Base-by-base conservation (phyloP, 2,329 filamentous ascomycete genomes). In the Ilyonectria destructans region DNA sequence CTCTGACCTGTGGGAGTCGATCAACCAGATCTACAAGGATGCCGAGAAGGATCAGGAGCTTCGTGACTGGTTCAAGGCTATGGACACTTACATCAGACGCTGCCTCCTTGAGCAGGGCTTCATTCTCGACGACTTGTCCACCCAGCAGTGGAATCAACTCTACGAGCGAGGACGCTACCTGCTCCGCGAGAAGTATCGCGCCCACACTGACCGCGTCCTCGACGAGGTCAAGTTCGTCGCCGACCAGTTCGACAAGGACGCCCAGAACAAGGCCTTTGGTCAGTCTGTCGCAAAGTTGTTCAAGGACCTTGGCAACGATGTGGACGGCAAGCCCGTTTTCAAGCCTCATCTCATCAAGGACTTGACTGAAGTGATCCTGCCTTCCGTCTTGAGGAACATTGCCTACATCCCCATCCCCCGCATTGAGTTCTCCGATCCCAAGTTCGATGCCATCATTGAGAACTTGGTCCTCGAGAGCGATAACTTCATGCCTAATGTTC, bases 391-490 rank as follows among this genome's bases (percentile, higher is more conserved):
- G 72, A 93, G 97, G 85, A 93, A 91, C 73, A 86, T 96, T 64
- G 92, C 94, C 69, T 99, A 99, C 81, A 89, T 99, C 15, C 95
- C 96, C 4, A 90, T 99, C 57, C 96, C 96, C 23, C 93, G 96
- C 63, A 97, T 99, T 68, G 96, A 99, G 84, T 96, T 95, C 78
- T 92, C 90, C 1, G 96, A 98, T 75, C 87, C 89, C 2, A 90
- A 92, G 86, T 86, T 97, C 58, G 96, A 99, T 81, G 92, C 92
- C 56, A 89, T 98, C 56, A 89, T 99, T 51, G 96, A 99, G 85
- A 99, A 99, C 81, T 85, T 99, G 12, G 92, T 98, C 52, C 89
- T 99, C 59, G 96, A 99, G 84, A 95, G 94, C 72, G 95, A 98
- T 85, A 99, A 99, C 83, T 91, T 99, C 75, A 94, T 95, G 83